Evolutionary conservation across 208 protist genomes (phyloP).

Genomic region (Strigomonas culicis): DNA sequence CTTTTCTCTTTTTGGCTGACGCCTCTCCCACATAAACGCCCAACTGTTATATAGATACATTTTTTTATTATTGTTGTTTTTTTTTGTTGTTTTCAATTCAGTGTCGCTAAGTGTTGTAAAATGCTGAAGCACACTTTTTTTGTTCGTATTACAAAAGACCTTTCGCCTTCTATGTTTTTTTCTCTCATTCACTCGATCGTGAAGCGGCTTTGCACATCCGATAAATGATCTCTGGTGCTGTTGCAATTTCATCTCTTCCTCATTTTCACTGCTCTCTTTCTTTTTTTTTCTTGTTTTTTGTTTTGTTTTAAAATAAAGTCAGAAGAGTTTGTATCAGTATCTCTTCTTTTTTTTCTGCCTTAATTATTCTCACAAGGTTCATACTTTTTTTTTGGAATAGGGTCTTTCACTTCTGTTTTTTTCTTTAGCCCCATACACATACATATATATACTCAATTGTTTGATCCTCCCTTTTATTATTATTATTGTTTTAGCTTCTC

Average conservation of each 20-base stretch:
- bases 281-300: slow-evolving; percentile 7
- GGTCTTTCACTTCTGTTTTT: too few species aligned
- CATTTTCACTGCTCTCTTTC: slow-evolving; percentile 5
- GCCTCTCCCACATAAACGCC: not conserved
- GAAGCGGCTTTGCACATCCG: not conserved
- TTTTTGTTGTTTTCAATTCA: slow-evolving; percentile 2
- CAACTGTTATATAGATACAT: not conserved
- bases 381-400: slow-evolving; percentile 18
- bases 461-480: too few species aligned
- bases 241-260: not conserved
- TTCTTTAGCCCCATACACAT: slow-evolving; percentile 6
- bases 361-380: not conserved
- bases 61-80: not conserved
- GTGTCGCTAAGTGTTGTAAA: not conserved
- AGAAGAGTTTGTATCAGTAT: too few species aligned
- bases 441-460: slow-evolving; percentile 6
- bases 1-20: slow-evolving; percentile 6
- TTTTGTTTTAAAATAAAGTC: slow-evolving; percentile 6
- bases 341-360: too few species aligned
- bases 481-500: too few species aligned
- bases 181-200: slow-evolving; percentile 9
- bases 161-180: slow-evolving; percentile 1
- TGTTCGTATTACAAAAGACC: not conserved
- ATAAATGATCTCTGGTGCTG: not conserved
- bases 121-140: not conserved